Evolutionary conservation across 106 monocot genomes (phyloP).

Genomic region (Dactylorhiza incarnata): DNA sequence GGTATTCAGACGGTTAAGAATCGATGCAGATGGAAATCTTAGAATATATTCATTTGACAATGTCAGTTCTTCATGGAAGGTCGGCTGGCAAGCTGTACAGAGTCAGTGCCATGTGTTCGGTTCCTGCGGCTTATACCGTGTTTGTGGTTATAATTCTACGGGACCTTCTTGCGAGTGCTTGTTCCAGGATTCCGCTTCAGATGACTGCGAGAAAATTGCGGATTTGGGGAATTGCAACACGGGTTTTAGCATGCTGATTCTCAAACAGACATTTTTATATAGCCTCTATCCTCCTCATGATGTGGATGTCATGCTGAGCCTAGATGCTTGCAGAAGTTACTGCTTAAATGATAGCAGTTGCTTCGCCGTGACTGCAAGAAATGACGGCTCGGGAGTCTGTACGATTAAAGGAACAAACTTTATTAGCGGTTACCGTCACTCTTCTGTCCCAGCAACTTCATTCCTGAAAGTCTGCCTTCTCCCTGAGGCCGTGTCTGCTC

Average conservation of each 20-base stretch:
- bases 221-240: conserved; percentile 29
- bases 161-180: conserved; percentile 29
- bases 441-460: conserved; percentile 23
- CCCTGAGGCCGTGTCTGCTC: conserved; percentile 31
- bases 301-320: conserved; percentile 20
- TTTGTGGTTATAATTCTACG: conserved; percentile 24
- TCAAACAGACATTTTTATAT: conserved; percentile 25
- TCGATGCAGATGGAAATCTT: conserved; percentile 38
- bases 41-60: conserved; percentile 38
- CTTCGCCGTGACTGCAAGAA: conserved; percentile 26
- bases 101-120: conserved; percentile 41
- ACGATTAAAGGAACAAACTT: conserved; percentile 29
- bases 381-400: conserved; percentile 39
- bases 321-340: conserved; percentile 19
- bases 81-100: conserved; percentile 34
- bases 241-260: conserved; percentile 12
- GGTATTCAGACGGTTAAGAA: conserved; percentile 22
- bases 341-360: conserved; percentile 37
- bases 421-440: conserved; percentile 31
- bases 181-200: conserved; percentile 8
- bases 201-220: conserved; percentile 21
- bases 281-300: conserved; percentile 50
- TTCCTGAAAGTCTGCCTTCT: conserved; percentile 41
- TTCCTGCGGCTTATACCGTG: conserved; percentile 29
- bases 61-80: conserved; percentile 19